Conservation (phyloP, 2,329 filamentous ascomycete species). For the Aspergillus ustus region DNA sequence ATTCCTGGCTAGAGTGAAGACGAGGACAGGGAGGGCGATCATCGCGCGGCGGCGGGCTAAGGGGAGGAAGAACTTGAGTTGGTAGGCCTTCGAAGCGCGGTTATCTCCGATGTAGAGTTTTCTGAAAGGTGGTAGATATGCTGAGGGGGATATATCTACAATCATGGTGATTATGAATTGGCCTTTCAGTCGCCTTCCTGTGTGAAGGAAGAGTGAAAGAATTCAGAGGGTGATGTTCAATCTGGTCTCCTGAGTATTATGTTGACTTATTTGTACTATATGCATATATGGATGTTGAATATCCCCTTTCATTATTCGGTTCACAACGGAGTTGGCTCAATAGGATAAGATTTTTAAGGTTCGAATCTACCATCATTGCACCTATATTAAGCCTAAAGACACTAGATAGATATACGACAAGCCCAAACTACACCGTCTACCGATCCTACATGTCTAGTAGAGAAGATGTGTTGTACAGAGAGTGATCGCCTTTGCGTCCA, state of each 20-base stretch:
- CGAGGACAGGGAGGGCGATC: constrained; percentile 58
- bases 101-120: not conserved
- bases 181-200: not conserved
- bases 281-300: constrained; percentile 16
- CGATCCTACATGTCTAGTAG: not conserved
- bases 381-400: not conserved
- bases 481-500: not conserved
- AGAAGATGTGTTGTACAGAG: not conserved
- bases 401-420: not conserved
- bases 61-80: constrained; percentile 58
- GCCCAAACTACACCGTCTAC: not conserved
- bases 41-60: constrained; percentile 60
- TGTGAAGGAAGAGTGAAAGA: not conserved
- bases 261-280: constrained; percentile 22
- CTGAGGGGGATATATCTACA: constrained; percentile 2
- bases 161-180: not conserved
- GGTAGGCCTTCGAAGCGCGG: constrained; percentile 42
- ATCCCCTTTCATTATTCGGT: not conserved
- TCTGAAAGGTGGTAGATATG: constrained; percentile 4
- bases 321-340: not conserved
- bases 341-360: not conserved
- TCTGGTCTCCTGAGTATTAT: not conserved
- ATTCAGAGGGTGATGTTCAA: not conserved
- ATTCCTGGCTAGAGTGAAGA: constrained; percentile 59
- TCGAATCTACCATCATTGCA: not conserved